Conservation (phyloP, 306 rosid species). For the Trifolium fragiferum region DNA sequence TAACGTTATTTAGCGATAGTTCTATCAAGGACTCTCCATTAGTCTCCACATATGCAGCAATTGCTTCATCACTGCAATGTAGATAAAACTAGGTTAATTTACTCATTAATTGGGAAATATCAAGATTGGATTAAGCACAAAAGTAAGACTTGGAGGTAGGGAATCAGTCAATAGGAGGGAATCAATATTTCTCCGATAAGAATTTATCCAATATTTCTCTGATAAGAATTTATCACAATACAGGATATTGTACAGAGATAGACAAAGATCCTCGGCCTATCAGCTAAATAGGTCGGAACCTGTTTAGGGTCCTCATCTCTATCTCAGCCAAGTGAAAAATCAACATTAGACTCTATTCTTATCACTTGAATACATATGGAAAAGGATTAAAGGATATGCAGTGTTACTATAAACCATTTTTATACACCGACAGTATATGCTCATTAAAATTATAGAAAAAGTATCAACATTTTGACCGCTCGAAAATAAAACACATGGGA, state of each 20-base stretch:
- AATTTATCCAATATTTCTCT: neutral
- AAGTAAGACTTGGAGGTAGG: conserved; percentile 27
- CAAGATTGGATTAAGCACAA: neutral
- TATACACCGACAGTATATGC: neutral
- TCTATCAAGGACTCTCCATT: conserved; percentile 65
- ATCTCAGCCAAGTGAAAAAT: neutral
- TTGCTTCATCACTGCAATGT: conserved; percentile 75
- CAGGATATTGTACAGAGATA: neutral
- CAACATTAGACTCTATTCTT: neutral
- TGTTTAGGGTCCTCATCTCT: neutral
- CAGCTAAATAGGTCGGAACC: neutral
- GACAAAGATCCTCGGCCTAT: conserved; percentile 16
- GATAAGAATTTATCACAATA: neutral
- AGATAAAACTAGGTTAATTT: conserved; percentile 26
- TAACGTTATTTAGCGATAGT: conserved; percentile 73
- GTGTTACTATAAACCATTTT: neutral
- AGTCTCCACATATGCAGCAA: conserved; percentile 86
- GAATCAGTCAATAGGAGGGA: conserved; percentile 16
- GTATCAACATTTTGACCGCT: conserved; percentile 16
- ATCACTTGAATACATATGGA: conserved; percentile 8
- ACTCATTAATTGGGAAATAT: conserved; percentile 13
- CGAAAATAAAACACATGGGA: conserved; percentile 13
- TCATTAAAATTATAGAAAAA: neutral
- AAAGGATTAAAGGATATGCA: neutral
- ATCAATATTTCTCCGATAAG: neutral